Conservation (phyloP, 2,329 filamentous ascomycete species). For the Xenoacremonium recifei region DNA sequence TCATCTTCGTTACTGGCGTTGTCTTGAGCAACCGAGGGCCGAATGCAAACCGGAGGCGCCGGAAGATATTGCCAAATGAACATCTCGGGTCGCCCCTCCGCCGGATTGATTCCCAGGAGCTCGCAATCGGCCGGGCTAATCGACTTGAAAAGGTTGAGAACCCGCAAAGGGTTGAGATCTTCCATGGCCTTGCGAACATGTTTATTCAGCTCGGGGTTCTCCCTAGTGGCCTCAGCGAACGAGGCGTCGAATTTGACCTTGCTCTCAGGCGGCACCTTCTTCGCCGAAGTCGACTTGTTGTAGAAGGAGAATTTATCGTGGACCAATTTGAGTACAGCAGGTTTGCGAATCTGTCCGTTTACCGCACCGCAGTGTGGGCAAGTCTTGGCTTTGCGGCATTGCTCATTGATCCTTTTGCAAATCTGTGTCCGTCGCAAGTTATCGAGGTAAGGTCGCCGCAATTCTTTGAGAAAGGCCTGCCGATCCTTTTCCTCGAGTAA, state of each 20-base stretch:
- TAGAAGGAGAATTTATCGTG: constrained; percentile 90
- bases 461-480: constrained; percentile 72
- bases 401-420: constrained; percentile 83
- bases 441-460: constrained; percentile 80
- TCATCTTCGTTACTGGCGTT: constrained; percentile 94
- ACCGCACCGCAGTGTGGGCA: constrained; percentile 79
- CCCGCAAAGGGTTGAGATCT: constrained; percentile 85
- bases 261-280: constrained; percentile 77
- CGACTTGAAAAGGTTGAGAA: constrained; percentile 87
- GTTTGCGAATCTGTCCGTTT: constrained; percentile 91
- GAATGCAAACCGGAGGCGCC: constrained; percentile 88
- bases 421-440: constrained; percentile 82
- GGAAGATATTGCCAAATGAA: constrained; percentile 97
- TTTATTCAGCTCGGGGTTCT: constrained; percentile 82
- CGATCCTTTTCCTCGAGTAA: constrained; percentile 79
- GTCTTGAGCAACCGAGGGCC: constrained; percentile 91
- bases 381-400: constrained; percentile 81
- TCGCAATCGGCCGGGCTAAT: constrained; percentile 86
- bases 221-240: constrained; percentile 74
- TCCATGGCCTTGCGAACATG: constrained; percentile 91
- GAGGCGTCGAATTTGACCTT: constrained; percentile 85
- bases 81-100: constrained; percentile 89
- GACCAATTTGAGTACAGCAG: constrained; percentile 86
- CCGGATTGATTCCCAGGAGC: constrained; percentile 81
- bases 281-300: constrained; percentile 83